Conservation (phyloP, 2,329 filamentous ascomycete species). For the Podosphaera aphanis region DNA sequence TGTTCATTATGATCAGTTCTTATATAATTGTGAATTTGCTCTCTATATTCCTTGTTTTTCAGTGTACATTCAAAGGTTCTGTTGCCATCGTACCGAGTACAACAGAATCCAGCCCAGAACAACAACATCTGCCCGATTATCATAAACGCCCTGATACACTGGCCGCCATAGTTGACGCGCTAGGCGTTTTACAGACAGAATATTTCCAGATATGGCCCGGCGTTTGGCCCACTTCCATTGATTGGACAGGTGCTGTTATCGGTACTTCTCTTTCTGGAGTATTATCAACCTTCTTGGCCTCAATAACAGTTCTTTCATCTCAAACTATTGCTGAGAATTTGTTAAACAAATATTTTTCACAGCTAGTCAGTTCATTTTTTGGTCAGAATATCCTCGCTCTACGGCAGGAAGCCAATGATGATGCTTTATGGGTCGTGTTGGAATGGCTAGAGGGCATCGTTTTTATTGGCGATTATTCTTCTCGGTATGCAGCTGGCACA, state of each 20-base stretch:
- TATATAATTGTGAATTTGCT: not conserved
- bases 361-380: slow-evolving; percentile 59
- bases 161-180: slow-evolving; percentile 25
- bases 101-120: not conserved
- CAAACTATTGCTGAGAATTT: slow-evolving; percentile 37
- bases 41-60: not conserved
- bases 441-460: slow-evolving; percentile 69
- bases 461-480: slow-evolving; percentile 48
- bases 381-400: slow-evolving; percentile 60
- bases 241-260: slow-evolving; percentile 80
- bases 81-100: not conserved
- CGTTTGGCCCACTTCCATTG: slow-evolving; percentile 67
- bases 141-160: slow-evolving; percentile 5
- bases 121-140: not conserved
- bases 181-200: slow-evolving; percentile 51
- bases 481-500: slow-evolving; percentile 27
- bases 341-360: slow-evolving; percentile 62
- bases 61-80: not conserved
- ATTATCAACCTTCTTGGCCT: slow-evolving; percentile 44
- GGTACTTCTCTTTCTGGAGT: slow-evolving; percentile 57
- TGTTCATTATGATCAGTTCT: not conserved
- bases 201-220: slow-evolving; percentile 61
- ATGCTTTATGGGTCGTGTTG: slow-evolving; percentile 87
- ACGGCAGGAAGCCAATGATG: slow-evolving; percentile 63
- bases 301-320: slow-evolving; percentile 22